phyloP scores from a whole-genome alignment of 805 yeast genomes.

The Ogataea ganodermae region DNA sequence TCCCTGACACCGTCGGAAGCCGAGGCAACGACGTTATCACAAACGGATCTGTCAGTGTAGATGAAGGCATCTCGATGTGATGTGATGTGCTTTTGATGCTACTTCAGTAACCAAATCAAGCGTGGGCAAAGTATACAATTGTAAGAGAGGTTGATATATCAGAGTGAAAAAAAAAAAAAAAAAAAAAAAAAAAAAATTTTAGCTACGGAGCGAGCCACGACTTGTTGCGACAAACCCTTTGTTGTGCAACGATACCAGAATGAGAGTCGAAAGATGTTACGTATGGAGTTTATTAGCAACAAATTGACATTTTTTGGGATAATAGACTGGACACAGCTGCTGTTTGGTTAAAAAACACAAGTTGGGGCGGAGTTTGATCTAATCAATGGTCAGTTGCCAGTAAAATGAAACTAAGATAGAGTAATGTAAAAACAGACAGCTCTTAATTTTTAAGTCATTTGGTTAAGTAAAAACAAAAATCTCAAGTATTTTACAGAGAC shows the following conservation, averaged over 20 bases:
- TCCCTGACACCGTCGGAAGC: constrained; percentile 28
- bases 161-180: background rate
- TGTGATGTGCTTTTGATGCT: background rate
- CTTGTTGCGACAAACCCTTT: constrained; percentile 3
- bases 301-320: no score
- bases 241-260: constrained; percentile 1
- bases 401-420: no score
- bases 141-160: background rate
- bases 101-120: background rate
- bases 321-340: no score
- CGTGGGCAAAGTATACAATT: background rate
- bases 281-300: no score
- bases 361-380: no score
- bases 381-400: no score
- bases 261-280: background rate
- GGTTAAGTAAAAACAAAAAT: no score
- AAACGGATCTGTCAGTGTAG: constrained; percentile 31
- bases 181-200: constrained; percentile 7
- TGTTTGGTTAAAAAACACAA: no score
- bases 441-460: no score
- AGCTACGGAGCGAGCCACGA: constrained; percentile 6
- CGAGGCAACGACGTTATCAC: constrained; percentile 37
- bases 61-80: constrained; percentile 1
- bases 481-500: no score
- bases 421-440: no score